A percentile compares a stretch with the other conserved stretches of the same genome.
Evolutionary conservation across 352 stramenopile species (phyloP).

Genomic region (Globisporangium mamillatum): DNA sequence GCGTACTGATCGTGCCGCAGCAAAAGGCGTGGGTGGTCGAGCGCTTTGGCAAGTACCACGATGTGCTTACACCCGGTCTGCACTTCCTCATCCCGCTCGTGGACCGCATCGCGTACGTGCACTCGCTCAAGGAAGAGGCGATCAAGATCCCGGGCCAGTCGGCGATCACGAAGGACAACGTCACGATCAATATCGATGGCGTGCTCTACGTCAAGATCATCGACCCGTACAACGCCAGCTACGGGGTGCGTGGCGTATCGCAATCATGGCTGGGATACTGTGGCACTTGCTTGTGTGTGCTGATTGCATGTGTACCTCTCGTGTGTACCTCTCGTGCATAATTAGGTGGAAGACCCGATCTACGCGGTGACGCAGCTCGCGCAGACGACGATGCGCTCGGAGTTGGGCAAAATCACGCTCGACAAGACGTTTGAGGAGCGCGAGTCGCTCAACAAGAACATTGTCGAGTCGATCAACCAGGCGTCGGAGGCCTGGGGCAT

Average conservation of each 20-base stretch:
- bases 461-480: slow-evolving; percentile 91
- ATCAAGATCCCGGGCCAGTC: slow-evolving; percentile 90
- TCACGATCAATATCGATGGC: slow-evolving; percentile 90
- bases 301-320: neutral
- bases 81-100: slow-evolving; percentile 91
- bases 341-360: slow-evolving; percentile 70
- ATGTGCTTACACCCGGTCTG: slow-evolving; percentile 78
- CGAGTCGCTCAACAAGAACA: slow-evolving; percentile 90
- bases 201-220: slow-evolving; percentile 92
- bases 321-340: neutral
- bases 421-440: slow-evolving; percentile 94
- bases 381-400: slow-evolving; percentile 91
- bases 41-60: slow-evolving; percentile 90
- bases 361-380: slow-evolving; percentile 90
- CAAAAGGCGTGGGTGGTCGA: slow-evolving; percentile 89
- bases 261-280: neutral
- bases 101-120: slow-evolving; percentile 89
- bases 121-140: slow-evolving; percentile 90
- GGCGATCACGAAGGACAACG: slow-evolving; percentile 91
- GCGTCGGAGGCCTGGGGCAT: slow-evolving; percentile 89
- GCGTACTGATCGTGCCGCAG: slow-evolving; percentile 85
- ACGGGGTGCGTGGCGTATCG: slow-evolving; percentile 35
- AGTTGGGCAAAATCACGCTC: slow-evolving; percentile 91
- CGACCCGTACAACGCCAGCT: slow-evolving; percentile 87
- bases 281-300: neutral